A percentile compares a stretch with the other conserved stretches of the same genome.
phyloP scores from a whole-genome alignment of 2,329 filamentous ascomycete genomes.

The Didymosphaeria variabile region DNA sequence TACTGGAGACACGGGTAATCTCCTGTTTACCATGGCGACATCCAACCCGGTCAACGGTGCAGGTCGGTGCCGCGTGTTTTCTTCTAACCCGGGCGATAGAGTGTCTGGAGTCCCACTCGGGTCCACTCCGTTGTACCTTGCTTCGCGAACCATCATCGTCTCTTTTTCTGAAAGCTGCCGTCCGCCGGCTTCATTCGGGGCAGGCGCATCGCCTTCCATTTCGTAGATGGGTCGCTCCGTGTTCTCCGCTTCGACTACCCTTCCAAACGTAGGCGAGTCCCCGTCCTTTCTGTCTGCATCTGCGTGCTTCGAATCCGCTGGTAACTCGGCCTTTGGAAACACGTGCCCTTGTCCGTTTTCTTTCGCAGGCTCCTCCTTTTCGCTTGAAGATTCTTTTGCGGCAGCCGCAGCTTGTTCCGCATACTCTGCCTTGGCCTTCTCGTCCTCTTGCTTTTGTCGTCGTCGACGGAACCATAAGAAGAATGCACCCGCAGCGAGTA shows the following conservation, averaged over 20 bases:
- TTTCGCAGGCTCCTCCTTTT: constrained; percentile 34
- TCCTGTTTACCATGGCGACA: constrained; percentile 39
- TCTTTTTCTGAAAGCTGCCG: constrained; percentile 59
- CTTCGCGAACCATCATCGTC: constrained; percentile 56
- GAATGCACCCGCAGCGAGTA: constrained; percentile 42
- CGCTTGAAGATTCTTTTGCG: constrained; percentile 26
- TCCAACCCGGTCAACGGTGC: constrained; percentile 38
- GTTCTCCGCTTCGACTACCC: constrained; percentile 45
- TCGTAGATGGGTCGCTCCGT: constrained; percentile 55
- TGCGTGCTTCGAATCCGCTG: constrained; percentile 37
- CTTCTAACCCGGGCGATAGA: constrained; percentile 27
- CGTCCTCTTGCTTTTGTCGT: constrained; percentile 32
- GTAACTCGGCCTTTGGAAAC: constrained; percentile 58
- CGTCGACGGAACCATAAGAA: constrained; percentile 48
- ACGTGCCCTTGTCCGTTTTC: constrained; percentile 42
- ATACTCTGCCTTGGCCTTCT: constrained; percentile 35
- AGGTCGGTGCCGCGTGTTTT: constrained; percentile 30
- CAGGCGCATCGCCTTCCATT: constrained; percentile 65
- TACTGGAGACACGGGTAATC: constrained; percentile 39
- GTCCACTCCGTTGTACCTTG: constrained; percentile 57
- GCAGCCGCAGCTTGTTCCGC: constrained; percentile 34
- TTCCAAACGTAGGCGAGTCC: constrained; percentile 22
- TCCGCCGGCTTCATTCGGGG: constrained; percentile 60
- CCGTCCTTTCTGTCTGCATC: constrained; percentile 28
- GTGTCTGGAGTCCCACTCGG: constrained; percentile 30